Percentiles rank a stretch among this genome's conserved stretches.
Evolutionary conservation across 2,329 filamentous ascomycete genomes (phyloP).

Genomic region (Reticulascus tulasneorum): DNA sequence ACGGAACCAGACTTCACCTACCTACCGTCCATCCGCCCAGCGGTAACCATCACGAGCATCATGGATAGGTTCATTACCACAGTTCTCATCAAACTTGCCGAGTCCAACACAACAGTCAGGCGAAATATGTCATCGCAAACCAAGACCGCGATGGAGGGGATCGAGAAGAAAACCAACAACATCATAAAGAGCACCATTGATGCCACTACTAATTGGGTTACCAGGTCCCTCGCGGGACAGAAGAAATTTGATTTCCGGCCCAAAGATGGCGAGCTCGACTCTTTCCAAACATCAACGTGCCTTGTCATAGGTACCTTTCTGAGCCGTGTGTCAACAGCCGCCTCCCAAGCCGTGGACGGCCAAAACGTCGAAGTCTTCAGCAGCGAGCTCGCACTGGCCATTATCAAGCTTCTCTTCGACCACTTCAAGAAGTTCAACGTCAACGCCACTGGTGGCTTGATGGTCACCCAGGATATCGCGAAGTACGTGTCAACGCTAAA

Average conservation of each 20-base stretch:
- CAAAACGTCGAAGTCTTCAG: conserved; percentile 79
- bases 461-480: conserved; percentile 94
- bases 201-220: conserved; percentile 72
- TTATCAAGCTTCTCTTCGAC: conserved; percentile 76
- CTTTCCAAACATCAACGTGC: conserved; percentile 83
- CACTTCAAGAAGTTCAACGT: conserved; percentile 95
- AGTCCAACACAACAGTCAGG: conserved; percentile 84
- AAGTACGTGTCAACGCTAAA: conserved; percentile 85
- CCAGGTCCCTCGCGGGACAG: conserved; percentile 68
- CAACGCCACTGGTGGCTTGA: conserved; percentile 86
- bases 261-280: conserved; percentile 75
- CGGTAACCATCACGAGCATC: conserved; percentile 85
- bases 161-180: conserved; percentile 77
- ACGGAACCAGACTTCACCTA: conserved; percentile 85
- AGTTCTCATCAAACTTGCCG: conserved; percentile 83
- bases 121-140: conserved; percentile 85
- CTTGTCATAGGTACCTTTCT: conserved; percentile 78
- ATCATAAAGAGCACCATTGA: conserved; percentile 56
- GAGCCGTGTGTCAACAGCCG: conserved; percentile 57
- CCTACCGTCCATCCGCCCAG: conserved; percentile 71
- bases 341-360: conserved; percentile 70
- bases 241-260: conserved; percentile 89
- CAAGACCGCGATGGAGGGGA: conserved; percentile 65
- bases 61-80: conserved; percentile 91
- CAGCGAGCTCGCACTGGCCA: conserved; percentile 75